Evolutionary conservation across 768 basidiomycete genomes (phyloP).

Genomic region (Lactifluus subvellereus): DNA sequence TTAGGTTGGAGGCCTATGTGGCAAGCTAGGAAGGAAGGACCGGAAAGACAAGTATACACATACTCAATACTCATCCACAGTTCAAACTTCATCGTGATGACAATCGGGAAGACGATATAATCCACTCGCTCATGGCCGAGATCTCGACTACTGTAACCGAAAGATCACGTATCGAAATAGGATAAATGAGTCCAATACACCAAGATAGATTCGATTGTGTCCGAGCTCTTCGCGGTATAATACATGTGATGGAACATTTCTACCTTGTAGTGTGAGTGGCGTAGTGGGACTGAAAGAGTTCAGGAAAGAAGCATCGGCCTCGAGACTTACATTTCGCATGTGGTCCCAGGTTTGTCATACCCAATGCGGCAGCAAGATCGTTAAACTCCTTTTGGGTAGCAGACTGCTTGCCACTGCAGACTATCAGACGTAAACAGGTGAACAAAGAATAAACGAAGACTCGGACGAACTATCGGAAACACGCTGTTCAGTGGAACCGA

Average conservation of each 20-base stretch:
- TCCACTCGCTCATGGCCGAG: background rate
- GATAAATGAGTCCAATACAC: background rate
- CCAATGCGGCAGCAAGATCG: slow-evolving; percentile 40
- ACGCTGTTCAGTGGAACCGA: slow-evolving; percentile 41
- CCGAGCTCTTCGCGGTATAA: background rate
- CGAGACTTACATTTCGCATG: background rate
- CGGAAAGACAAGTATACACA: background rate
- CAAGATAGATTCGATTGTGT: background rate
- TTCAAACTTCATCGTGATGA: background rate
- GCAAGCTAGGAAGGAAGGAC: background rate
- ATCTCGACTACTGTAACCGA: background rate
- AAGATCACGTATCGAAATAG: background rate
- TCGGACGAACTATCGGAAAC: slow-evolving; percentile 44
- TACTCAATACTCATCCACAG: background rate
- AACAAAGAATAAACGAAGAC: background rate
- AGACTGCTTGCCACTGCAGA: slow-evolving; percentile 40
- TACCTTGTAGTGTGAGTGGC: slow-evolving; percentile 29
- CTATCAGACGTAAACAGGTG: slow-evolving; percentile 29
- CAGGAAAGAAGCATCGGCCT: background rate
- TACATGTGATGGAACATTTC: background rate
- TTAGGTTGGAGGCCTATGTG: background rate
- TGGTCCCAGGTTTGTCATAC: slow-evolving; percentile 32
- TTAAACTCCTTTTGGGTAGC: slow-evolving; percentile 48
- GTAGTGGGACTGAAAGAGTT: slow-evolving; percentile 28
- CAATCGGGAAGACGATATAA: background rate